A percentile compares a stretch with the other conserved stretches of the same genome.
Conservation (phyloP, 768 basidiomycete species). For the Auricularia heimuer region DNA sequence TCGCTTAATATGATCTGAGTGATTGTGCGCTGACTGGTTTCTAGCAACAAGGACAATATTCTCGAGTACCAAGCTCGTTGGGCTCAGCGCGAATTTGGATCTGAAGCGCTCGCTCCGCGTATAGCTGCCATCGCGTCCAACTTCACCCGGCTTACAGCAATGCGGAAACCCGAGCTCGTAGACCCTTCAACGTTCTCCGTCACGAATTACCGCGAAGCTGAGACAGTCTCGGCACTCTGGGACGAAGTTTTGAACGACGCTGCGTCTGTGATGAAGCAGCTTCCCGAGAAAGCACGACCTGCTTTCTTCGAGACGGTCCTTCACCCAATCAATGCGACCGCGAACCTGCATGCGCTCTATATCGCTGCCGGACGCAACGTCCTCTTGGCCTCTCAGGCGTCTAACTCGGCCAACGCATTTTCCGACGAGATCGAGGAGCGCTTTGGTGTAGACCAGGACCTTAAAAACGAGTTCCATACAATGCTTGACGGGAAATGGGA, state of each 20-base stretch:
- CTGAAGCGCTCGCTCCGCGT: slow-evolving; percentile 26
- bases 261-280: slow-evolving; percentile 43
- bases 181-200: slow-evolving; percentile 54
- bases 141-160: slow-evolving; percentile 44
- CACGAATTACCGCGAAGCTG: slow-evolving; percentile 63
- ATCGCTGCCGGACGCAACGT: slow-evolving; percentile 52
- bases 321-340: slow-evolving; percentile 50
- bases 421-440: slow-evolving; percentile 44
- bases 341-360: slow-evolving; percentile 48
- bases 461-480: slow-evolving; percentile 51
- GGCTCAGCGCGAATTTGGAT: slow-evolving; percentile 58
- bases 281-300: slow-evolving; percentile 36
- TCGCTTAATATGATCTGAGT: neutral
- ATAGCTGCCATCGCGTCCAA: slow-evolving; percentile 47
- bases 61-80: slow-evolving; percentile 42
- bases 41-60: slow-evolving; percentile 41
- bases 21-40: neutral
- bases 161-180: slow-evolving; percentile 57
- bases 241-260: slow-evolving; percentile 37
- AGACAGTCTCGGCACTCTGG: slow-evolving; percentile 44
- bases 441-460: slow-evolving; percentile 52
- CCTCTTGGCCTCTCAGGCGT: slow-evolving; percentile 51
- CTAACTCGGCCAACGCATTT: slow-evolving; percentile 48
- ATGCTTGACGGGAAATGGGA: slow-evolving; percentile 38
- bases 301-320: slow-evolving; percentile 66